These are phyloP conservation scores for Tetrapisispora pingtungensis DNA, from an alignment of 805 yeast genomes.

Conservation along the genomic window DNA sequence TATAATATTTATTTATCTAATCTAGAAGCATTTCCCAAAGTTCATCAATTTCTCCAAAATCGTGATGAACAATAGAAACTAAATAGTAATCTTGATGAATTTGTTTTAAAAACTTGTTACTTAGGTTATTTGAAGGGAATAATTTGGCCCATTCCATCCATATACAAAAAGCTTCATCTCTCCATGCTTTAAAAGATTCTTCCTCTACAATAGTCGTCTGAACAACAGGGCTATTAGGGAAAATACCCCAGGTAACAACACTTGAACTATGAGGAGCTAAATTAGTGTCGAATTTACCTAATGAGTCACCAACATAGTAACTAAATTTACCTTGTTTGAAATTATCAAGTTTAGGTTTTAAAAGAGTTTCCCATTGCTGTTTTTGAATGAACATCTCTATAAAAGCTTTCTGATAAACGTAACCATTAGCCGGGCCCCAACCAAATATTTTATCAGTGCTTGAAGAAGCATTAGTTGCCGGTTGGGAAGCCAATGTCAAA, in stretches of 20 bases:
- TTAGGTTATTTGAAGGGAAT: constrained; percentile 43
- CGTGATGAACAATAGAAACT: constrained; percentile 83
- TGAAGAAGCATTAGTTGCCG: constrained; percentile 72
- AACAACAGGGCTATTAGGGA: constrained; percentile 79
- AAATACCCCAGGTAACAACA: constrained; percentile 97
- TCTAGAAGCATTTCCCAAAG: constrained; percentile 58
- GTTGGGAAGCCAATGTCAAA: constrained; percentile 92
- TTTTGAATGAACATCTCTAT: constrained; percentile 81
- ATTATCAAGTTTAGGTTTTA: constrained; percentile 43
- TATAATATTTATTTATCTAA: constrained; percentile 1
- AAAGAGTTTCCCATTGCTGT: constrained; percentile 49
- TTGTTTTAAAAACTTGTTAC: constrained; percentile 52
- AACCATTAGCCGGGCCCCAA: constrained; percentile 93
- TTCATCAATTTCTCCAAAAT: constrained; percentile 59
- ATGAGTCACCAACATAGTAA: constrained; percentile 63
- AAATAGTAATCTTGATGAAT: constrained; percentile 57
- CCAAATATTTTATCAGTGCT: constrained; percentile 87
- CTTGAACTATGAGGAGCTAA: constrained; percentile 43
- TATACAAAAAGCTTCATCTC: constrained; percentile 85
- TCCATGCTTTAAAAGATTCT: constrained; percentile 92
- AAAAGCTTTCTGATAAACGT: constrained; percentile 85
- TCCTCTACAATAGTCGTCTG: constrained; percentile 89
- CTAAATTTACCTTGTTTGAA: constrained; percentile 41
- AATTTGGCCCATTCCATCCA: constrained; percentile 89
- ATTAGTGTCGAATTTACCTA: constrained; percentile 52